These are phyloP conservation scores for Cercospora citrullina DNA, from an alignment of 2,329 filamentous ascomycete genomes.

Conservation along the genomic window DNA sequence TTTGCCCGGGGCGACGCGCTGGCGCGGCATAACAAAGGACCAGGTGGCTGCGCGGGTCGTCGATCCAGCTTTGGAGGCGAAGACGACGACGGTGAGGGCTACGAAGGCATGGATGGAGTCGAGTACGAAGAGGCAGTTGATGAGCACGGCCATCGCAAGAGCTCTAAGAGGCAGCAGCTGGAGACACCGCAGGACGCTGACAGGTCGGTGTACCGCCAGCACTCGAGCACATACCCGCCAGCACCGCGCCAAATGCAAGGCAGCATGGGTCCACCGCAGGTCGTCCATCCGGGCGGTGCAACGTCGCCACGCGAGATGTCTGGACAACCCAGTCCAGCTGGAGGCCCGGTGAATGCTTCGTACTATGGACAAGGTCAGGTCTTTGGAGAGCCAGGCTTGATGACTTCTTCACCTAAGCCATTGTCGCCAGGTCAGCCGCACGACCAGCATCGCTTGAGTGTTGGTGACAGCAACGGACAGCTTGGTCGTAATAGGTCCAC, in stretches of 20 bases:
- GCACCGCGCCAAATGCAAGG: slow-evolving; percentile 30
- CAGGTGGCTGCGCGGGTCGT: slow-evolving; percentile 90
- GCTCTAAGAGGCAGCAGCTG: slow-evolving; percentile 72
- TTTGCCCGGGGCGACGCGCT: slow-evolving; percentile 95
- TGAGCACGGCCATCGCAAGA: slow-evolving; percentile 59
- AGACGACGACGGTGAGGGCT: slow-evolving; percentile 60
- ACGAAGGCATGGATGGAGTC: slow-evolving; percentile 61
- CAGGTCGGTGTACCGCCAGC: slow-evolving; percentile 62
- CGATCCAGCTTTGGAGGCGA: slow-evolving; percentile 82
- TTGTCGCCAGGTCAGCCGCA: slow-evolving; percentile 64
- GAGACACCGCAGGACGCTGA: slow-evolving; percentile 56
- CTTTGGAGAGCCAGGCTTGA: slow-evolving; percentile 65
- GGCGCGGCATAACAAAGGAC: slow-evolving; percentile 91
- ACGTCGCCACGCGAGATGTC: slow-evolving; percentile 43
- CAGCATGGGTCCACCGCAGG: slow-evolving; percentile 41
- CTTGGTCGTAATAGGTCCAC: slow-evolving; percentile 61
- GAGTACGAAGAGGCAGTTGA: slow-evolving; percentile 66
- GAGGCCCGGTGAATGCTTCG: slow-evolving; percentile 24
- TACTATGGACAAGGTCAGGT: slow-evolving; percentile 52
- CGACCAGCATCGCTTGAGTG: slow-evolving; percentile 55
- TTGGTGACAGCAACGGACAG: slow-evolving; percentile 43
- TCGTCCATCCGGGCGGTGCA: slow-evolving; percentile 36
- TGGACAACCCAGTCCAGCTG: slow-evolving; percentile 32
- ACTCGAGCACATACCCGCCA: slow-evolving; percentile 75
- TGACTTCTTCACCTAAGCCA: slow-evolving; percentile 86